Conservation (phyloP, 768 basidiomycete genomes). For the Tremella fuciformis region DNA sequence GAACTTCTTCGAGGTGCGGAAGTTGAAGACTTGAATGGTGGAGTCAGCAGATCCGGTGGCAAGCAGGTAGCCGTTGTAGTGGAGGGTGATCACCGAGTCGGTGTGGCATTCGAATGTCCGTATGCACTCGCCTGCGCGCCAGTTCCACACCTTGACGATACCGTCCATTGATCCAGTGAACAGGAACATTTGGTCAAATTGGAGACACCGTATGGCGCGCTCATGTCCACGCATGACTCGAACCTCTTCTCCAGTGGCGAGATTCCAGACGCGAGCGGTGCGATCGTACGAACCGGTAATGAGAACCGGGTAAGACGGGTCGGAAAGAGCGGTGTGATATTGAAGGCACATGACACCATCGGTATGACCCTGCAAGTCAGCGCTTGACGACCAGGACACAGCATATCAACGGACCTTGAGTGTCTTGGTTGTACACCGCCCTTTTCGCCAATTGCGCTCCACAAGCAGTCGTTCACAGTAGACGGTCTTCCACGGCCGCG, state of each 20-base stretch:
- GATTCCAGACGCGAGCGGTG: slow-evolving; percentile 91
- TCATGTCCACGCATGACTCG: slow-evolving; percentile 85
- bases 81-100: slow-evolving; percentile 83
- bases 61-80: slow-evolving; percentile 86
- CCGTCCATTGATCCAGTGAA: slow-evolving; percentile 96
- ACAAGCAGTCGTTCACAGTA: slow-evolving; percentile 95
- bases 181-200: slow-evolving; percentile 92
- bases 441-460: slow-evolving; percentile 95
- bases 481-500: slow-evolving; percentile 96
- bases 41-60: slow-evolving; percentile 90
- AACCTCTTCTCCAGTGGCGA: slow-evolving; percentile 82
- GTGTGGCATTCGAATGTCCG: slow-evolving; percentile 85
- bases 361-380: slow-evolving; percentile 65
- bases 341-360: slow-evolving; percentile 98
- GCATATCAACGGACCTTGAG: slow-evolving; percentile 57
- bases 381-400: background rate
- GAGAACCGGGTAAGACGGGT: slow-evolving; percentile 74
- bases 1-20: slow-evolving; percentile 85
- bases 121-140: slow-evolving; percentile 46
- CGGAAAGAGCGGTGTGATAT: slow-evolving; percentile 66
- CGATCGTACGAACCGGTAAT: slow-evolving; percentile 98
- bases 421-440: slow-evolving; percentile 77
- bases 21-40: slow-evolving; percentile 73
- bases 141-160: slow-evolving; percentile 75
- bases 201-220: slow-evolving; percentile 82